Conservation (phyloP, 1,139 yeast species). For the Taiozyma sp. region DNA sequence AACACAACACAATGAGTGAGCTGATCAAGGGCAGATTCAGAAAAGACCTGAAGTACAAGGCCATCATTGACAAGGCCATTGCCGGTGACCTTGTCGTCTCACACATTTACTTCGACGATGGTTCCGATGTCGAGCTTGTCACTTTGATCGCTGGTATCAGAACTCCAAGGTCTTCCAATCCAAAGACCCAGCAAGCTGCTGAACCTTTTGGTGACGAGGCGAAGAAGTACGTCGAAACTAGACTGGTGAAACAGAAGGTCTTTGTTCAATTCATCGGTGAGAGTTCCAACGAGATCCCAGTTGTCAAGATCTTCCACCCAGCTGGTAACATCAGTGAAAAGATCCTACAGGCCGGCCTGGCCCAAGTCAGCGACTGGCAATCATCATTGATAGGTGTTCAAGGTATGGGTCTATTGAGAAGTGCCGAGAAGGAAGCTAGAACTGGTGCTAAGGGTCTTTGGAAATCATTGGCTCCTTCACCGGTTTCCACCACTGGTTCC, state of each 20-base stretch:
- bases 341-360: conserved; percentile 65
- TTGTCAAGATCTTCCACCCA: conserved; percentile 55
- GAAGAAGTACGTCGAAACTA: conserved; percentile 59
- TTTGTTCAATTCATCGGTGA: conserved; percentile 56
- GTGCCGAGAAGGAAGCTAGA: conserved; percentile 66
- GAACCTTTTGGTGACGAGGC: conserved; percentile 64
- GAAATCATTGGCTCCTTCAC: conserved; percentile 34
- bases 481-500: conserved; percentile 15
- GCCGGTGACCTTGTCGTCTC: conserved; percentile 64
- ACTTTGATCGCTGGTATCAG: conserved; percentile 70
- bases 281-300: conserved; percentile 58
- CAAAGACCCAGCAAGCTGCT: conserved; percentile 25
- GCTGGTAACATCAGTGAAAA: conserved; percentile 75
- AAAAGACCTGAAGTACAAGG: conserved; percentile 28
- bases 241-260: conserved; percentile 62
- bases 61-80: conserved; percentile 71
- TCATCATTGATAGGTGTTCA: conserved; percentile 65
- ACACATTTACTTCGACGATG: conserved; percentile 46
- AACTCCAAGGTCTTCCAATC: conserved; percentile 59
- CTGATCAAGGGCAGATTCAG: conserved; percentile 23
- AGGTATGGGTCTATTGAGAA: conserved; percentile 57
- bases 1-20: conserved; percentile 5
- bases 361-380: conserved; percentile 81
- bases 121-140: conserved; percentile 46
- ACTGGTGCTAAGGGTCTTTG: conserved; percentile 58